Percentiles rank a stretch among this genome's conserved stretches.
Conservation (phyloP, 2,329 filamentous ascomycete species). For the Xylaria multiplex region DNA sequence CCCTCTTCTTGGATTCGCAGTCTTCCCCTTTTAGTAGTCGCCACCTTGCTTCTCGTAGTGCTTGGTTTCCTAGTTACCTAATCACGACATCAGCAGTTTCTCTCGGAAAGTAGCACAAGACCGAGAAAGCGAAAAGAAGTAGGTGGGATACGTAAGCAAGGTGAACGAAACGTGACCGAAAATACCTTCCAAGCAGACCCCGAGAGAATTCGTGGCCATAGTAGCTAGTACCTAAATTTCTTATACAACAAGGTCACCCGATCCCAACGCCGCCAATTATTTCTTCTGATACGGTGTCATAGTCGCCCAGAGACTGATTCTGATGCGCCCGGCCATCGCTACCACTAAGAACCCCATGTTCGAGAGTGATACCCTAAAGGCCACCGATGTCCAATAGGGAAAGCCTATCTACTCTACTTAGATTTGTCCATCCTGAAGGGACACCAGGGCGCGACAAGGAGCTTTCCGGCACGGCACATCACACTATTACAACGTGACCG, state of each 20-base stretch:
- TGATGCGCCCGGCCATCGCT: conserved; percentile 59
- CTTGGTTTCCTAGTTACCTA: conserved; percentile 44
- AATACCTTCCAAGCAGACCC: conserved; percentile 51
- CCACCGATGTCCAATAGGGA: conserved; percentile 58
- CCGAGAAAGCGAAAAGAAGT: too few species aligned
- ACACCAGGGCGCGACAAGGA: conserved; percentile 70
- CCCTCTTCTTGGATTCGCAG: conserved; percentile 26
- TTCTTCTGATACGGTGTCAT: conserved; percentile 34
- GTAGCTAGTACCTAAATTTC: too few species aligned
- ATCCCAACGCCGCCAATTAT: conserved; percentile 55
- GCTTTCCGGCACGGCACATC: conserved; percentile 58
- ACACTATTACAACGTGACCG: conserved; percentile 49
- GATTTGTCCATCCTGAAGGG: conserved; percentile 56
- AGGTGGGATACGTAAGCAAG: too few species aligned
- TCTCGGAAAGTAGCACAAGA: not conserved
- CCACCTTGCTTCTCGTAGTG: conserved; percentile 56
- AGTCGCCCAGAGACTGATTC: conserved; percentile 65
- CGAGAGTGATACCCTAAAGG: conserved; percentile 66
- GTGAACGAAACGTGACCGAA: not conserved
- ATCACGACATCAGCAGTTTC: not conserved
- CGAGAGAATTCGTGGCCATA: not conserved
- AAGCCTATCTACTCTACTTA: conserved; percentile 54
- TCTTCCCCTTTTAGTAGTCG: conserved; percentile 47
- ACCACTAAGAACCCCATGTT: conserved; percentile 61
- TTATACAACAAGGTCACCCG: conserved; percentile 46